Evolutionary conservation across 1,284 basidiomycete species (phyloP).

Genomic region (Boletus albobrunnescens): DNA sequence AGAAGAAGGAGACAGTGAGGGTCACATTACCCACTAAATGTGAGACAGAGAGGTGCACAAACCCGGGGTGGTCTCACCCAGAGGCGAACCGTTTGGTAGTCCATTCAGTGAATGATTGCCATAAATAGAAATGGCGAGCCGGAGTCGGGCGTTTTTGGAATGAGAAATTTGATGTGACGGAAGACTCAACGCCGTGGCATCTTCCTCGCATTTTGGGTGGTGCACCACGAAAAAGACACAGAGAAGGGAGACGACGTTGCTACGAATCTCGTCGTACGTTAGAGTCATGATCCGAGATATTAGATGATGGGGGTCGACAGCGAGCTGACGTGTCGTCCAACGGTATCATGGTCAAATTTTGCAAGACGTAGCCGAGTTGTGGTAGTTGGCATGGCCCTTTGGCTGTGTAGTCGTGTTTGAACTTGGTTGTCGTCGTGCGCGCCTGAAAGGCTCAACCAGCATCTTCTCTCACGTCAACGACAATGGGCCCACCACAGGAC

Average conservation of each 20-base stretch:
- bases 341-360: background rate
- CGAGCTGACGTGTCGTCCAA: background rate
- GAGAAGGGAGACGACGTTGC: background rate
- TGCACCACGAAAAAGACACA: background rate
- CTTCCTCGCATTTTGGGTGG: slow-evolving; percentile 13
- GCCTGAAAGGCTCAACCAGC: no score
- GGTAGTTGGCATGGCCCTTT: slow-evolving; percentile 1
- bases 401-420: slow-evolving; percentile 36
- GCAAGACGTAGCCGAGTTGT: slow-evolving; percentile 12
- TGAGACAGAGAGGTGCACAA: no score
- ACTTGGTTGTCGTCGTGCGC: slow-evolving; percentile 28
- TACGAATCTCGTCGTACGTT: background rate
- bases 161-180: slow-evolving; percentile 18
- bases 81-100: background rate
- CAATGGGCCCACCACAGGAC: slow-evolving; percentile 27
- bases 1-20: no score
- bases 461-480: slow-evolving; percentile 29
- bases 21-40: no score
- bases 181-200: slow-evolving; percentile 25
- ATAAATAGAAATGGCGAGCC: slow-evolving; percentile 23
- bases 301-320: background rate
- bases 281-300: no score
- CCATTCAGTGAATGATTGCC: slow-evolving; percentile 10
- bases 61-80: background rate
- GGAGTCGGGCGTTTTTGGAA: slow-evolving; percentile 21